phyloP scores from a whole-genome alignment of 2,329 filamentous ascomycete species.

The Ophiostoma quercus region DNA sequence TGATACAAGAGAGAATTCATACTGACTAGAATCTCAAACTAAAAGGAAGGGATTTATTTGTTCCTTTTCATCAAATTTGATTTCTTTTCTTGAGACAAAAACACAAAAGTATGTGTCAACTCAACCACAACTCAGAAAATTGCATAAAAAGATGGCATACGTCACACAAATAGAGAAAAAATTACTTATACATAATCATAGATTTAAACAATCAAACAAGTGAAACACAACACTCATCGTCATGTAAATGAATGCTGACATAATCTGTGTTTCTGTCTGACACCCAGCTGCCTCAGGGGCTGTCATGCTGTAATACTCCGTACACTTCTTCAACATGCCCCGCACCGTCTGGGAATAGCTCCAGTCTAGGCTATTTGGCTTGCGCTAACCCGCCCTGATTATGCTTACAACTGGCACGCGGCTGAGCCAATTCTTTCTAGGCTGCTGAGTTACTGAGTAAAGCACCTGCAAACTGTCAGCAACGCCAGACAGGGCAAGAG shows the following conservation, averaged over 20 bases:
- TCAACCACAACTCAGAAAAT: no score
- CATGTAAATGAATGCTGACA: background rate
- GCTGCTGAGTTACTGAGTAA: no score
- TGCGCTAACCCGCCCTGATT: slow-evolving; percentile 10
- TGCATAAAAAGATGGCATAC: no score
- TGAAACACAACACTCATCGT: background rate
- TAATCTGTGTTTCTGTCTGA: background rate
- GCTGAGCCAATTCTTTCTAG: slow-evolving; percentile 8
- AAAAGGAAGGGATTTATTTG: no score
- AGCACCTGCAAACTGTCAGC: no score
- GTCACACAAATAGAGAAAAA: no score
- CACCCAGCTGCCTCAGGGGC: background rate
- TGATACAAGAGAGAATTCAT: no score
- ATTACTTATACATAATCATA: background rate
- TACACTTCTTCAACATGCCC: slow-evolving; percentile 6
- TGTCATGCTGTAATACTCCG: slow-evolving; percentile 1
- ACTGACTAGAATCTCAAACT: no score
- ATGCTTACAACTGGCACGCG: slow-evolving; percentile 12
- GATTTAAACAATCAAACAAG: background rate
- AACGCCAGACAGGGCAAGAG: background rate
- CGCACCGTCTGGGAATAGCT: slow-evolving; percentile 6
- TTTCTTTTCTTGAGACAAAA: no score
- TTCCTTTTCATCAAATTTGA: no score
- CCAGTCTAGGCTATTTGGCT: slow-evolving; percentile 8
- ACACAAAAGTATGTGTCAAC: no score